Percentiles rank a stretch among this genome's conserved stretches.
Conservation (phyloP, 2,329 filamentous ascomycete species). For the Didymella exigua region DNA sequence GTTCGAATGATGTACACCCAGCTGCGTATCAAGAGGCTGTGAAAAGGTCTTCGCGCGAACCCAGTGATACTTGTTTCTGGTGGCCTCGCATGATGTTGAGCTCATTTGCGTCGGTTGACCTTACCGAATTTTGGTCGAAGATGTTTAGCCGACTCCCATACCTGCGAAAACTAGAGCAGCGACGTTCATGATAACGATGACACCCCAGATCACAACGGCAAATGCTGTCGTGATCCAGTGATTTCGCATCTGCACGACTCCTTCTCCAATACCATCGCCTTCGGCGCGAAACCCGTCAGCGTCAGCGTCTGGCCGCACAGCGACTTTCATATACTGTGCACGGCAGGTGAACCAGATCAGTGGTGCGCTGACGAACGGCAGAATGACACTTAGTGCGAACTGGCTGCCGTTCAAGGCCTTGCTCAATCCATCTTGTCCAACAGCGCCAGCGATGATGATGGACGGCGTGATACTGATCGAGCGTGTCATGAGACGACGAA, state of each 20-base stretch:
- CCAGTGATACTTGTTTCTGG: neutral
- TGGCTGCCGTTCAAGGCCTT: constrained; percentile 76
- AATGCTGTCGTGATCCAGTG: constrained; percentile 67
- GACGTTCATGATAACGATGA: constrained; percentile 81
- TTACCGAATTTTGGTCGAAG: neutral
- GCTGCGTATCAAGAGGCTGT: neutral
- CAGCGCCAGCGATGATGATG: constrained; percentile 81
- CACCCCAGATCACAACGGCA: constrained; percentile 69
- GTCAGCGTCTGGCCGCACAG: constrained; percentile 32
- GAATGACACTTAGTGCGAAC: constrained; percentile 76
- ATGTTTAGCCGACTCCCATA: constrained; percentile 54
- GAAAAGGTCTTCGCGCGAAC: neutral
- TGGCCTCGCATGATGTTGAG: neutral
- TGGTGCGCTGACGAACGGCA: constrained; percentile 83
- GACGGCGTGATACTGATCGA: constrained; percentile 80
- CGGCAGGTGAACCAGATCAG: constrained; percentile 85
- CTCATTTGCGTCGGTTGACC: neutral
- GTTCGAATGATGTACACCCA: neutral
- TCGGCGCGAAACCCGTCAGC: neutral
- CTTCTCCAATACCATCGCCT: constrained; percentile 23
- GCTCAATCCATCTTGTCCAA: constrained; percentile 73
- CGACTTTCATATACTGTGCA: constrained; percentile 78
- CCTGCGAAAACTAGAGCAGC: constrained; percentile 68
- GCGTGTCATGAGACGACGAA: constrained; percentile 77
- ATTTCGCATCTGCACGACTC: constrained; percentile 69